Evolutionary conservation across 257 asterid species (phyloP), one percentile per base, ranked within the genome.

Genomic region (Rehmannia glutinosa): DNA sequence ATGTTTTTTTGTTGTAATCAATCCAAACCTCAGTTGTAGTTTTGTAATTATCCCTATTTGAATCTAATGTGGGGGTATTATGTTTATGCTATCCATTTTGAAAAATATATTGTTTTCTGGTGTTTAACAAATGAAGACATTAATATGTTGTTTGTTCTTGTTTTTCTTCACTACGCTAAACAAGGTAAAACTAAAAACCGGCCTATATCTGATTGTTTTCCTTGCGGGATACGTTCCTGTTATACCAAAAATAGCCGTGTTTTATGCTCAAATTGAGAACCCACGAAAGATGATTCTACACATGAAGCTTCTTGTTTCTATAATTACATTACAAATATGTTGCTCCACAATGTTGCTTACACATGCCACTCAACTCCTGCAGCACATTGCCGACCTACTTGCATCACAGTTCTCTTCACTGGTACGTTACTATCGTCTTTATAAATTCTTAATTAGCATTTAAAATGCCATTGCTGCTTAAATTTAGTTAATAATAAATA

Each of bases 341-440:
- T 59, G 4, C 59, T 39, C 11, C 8, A 50, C 49, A 21, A 54
- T 70, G 23, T 68, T 75, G 65, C 77, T 78, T 55, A 78, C 69
- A 5, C 43, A n/a, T 73, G 62, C 36, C 32, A 38, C 61, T 69
- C 45, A 15, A 66, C 58, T 59, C 74, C 67, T 83, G 77, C 99
- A 94, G 99, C 87, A 88, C 73, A 77, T 68, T n/a, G 99, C 97
- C 1, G 99, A 94, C 77, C 80, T 90, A 79, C 95, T 94, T 59
- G 99, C 95, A 24, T 77, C 87, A 27, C 99, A 94, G 73, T 94
- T 78, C 78, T 72, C 71, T 74, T 75, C 87, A 39, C 86, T 94
- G 95, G 98, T 90, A 86, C 57, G 88, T 69, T 62, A 13, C 2
- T 17, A 36, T 56, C 25, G 41, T 17, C 75, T 16, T 33, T 16